Evolutionary conservation across 768 basidiomycete genomes (phyloP).

Genomic region (Termitomyces sp.): DNA sequence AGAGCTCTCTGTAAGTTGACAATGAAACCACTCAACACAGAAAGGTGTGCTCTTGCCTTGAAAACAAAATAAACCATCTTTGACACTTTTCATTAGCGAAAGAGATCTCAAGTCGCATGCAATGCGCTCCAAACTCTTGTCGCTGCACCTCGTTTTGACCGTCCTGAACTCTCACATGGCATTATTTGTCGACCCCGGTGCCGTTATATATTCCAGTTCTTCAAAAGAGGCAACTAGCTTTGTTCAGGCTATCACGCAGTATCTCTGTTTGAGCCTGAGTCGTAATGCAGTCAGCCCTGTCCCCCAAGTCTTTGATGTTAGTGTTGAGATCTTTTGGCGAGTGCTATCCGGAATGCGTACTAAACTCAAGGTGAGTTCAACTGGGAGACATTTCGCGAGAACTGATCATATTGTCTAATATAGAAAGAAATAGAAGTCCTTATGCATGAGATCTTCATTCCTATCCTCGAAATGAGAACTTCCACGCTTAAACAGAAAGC

Average conservation of each 20-base stretch:
- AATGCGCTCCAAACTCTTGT: conserved; percentile 94
- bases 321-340: conserved; percentile 98
- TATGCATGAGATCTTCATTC: conserved; percentile 98
- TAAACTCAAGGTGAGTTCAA: conserved; percentile 78
- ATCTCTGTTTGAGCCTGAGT: conserved; percentile 87
- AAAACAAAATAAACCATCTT: not conserved
- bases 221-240: conserved; percentile 85
- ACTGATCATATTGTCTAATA: conserved; percentile 4
- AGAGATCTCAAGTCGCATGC: conserved; percentile 94
- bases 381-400: not conserved
- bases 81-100: conserved; percentile 46
- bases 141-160: conserved; percentile 89
- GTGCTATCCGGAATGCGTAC: conserved; percentile 91
- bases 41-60: conserved; percentile 55
- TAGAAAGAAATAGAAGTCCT: conserved; percentile 99
- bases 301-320: conserved; percentile 94
- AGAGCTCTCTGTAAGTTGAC: conserved; percentile 95
- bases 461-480: conserved; percentile 96
- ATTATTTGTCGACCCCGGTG: conserved; percentile 79
- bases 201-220: conserved; percentile 90
- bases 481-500: conserved; percentile 94
- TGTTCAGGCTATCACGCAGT: conserved; percentile 92
- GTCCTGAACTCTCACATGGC: conserved; percentile 89
- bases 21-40: conserved; percentile 92
- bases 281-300: conserved; percentile 95